Evolutionary conservation across 345 rosid species (phyloP).

Genomic region (Kandelia obovata): DNA sequence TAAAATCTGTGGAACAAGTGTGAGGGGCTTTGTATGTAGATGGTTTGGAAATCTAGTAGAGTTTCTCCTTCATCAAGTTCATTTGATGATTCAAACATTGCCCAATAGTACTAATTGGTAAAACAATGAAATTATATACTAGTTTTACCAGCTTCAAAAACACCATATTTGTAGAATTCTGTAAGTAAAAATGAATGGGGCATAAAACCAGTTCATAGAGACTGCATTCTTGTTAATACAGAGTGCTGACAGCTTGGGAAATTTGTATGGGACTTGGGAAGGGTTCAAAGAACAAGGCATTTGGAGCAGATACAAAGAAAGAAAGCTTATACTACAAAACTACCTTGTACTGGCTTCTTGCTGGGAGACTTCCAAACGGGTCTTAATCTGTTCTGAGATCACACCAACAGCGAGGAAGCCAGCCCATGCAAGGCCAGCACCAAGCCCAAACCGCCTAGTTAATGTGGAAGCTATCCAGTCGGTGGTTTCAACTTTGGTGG

Average conservation of each 20-base stretch:
- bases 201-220: too few species aligned
- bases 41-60: too few species aligned
- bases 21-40: too few species aligned
- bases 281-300: not conserved
- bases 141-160: too few species aligned
- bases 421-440: slow-evolving; percentile 92
- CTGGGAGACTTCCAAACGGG: slow-evolving; percentile 27
- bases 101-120: too few species aligned
- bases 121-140: too few species aligned
- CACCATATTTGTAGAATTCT: too few species aligned
- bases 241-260: slow-evolving; percentile 46
- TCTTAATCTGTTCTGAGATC: slow-evolving; percentile 81
- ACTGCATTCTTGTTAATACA: slow-evolving; percentile 22
- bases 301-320: not conserved
- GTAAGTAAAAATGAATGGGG: too few species aligned
- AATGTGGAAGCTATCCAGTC: slow-evolving; percentile 89
- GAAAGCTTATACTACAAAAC: not conserved
- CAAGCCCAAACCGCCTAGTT: slow-evolving; percentile 83
- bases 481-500: slow-evolving; percentile 52
- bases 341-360: slow-evolving; percentile 83
- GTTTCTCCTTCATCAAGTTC: too few species aligned
- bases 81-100: too few species aligned
- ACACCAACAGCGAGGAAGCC: slow-evolving; percentile 79
- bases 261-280: too few species aligned
- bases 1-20: too few species aligned